Evolutionary conservation across 2,329 filamentous ascomycete genomes (phyloP).

Genomic region (Hypoxylon sp.): DNA sequence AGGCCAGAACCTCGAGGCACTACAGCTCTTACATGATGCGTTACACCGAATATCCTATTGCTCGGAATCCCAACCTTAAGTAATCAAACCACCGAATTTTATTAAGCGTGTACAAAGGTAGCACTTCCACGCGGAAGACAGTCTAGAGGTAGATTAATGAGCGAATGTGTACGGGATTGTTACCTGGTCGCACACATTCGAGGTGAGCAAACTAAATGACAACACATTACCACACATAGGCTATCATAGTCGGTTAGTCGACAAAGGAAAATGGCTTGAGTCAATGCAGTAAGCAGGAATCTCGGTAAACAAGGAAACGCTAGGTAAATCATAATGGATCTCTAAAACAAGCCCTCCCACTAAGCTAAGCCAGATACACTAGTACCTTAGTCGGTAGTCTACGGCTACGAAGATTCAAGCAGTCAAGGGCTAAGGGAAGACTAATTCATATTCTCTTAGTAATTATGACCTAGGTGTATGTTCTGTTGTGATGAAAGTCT

Average conservation of each 20-base stretch:
- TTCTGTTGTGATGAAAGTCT: background rate
- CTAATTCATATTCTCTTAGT: background rate
- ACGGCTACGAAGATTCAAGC: constrained; percentile 1
- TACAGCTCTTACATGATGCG: constrained; percentile 23
- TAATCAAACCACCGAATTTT: constrained; percentile 11
- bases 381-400: background rate
- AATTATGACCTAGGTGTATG: background rate
- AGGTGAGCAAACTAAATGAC: constrained; percentile 28
- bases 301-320: constrained; percentile 9
- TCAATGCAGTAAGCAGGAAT: constrained; percentile 30
- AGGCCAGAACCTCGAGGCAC: constrained; percentile 35
- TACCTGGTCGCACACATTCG: background rate
- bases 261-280: constrained; percentile 3
- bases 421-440: background rate
- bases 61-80: constrained; percentile 20
- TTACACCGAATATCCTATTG: constrained; percentile 31
- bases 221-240: constrained; percentile 35
- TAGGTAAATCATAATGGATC: constrained; percentile 10
- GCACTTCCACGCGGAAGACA: constrained; percentile 13
- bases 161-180: constrained; percentile 4
- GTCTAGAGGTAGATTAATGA: background rate
- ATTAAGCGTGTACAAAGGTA: constrained; percentile 12
- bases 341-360: constrained; percentile 1
- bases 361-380: background rate
- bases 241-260: constrained; percentile 10